These are phyloP conservation scores for Pseudozyma hubeiensis DNA, from an alignment of 1,284 basidiomycete genomes.

Conservation along the genomic window DNA sequence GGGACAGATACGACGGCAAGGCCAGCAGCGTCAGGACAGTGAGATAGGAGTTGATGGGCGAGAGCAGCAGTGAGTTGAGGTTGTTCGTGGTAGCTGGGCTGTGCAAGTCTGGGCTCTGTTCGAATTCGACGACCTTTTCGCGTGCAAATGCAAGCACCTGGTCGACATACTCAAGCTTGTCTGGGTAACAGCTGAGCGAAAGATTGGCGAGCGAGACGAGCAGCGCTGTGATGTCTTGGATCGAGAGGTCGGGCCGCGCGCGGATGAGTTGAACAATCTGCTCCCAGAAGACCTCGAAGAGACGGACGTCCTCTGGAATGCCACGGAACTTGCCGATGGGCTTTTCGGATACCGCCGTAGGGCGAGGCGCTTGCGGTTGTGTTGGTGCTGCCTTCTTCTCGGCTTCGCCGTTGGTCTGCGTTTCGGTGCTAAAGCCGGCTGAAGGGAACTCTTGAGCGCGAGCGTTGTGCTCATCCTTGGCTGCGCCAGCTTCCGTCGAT, in stretches of 20 bases:
- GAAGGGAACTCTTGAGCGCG: constrained; percentile 41
- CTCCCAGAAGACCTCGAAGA: constrained; percentile 68
- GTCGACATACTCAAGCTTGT: constrained; percentile 68
- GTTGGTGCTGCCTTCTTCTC: constrained; percentile 27
- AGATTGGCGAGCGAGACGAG: constrained; percentile 65
- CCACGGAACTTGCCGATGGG: constrained; percentile 63
- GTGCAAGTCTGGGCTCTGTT: constrained; percentile 57
- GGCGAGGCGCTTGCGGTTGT: constrained; percentile 22
- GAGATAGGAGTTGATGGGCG: constrained; percentile 64
- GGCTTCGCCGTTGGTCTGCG: constrained; percentile 24
- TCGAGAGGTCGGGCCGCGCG: constrained; percentile 66
- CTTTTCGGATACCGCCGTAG: constrained; percentile 26
- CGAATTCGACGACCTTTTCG: constrained; percentile 57
- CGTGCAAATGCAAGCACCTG: constrained; percentile 66
- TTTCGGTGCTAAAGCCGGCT: constrained; percentile 18
- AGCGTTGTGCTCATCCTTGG: constrained; percentile 28
- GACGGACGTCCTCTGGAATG: constrained; percentile 65
- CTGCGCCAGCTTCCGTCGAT: constrained; percentile 17
- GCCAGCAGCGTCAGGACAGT: constrained; percentile 65
- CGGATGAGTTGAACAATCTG: constrained; percentile 67
- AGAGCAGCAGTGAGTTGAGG: constrained; percentile 62
- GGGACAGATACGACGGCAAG: constrained; percentile 59
- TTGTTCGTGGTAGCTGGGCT: constrained; percentile 51
- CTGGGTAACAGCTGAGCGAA: constrained; percentile 67
- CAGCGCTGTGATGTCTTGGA: constrained; percentile 64